phyloP scores from a whole-genome alignment of 768 basidiomycete genomes.

The Serendipita sp. region DNA sequence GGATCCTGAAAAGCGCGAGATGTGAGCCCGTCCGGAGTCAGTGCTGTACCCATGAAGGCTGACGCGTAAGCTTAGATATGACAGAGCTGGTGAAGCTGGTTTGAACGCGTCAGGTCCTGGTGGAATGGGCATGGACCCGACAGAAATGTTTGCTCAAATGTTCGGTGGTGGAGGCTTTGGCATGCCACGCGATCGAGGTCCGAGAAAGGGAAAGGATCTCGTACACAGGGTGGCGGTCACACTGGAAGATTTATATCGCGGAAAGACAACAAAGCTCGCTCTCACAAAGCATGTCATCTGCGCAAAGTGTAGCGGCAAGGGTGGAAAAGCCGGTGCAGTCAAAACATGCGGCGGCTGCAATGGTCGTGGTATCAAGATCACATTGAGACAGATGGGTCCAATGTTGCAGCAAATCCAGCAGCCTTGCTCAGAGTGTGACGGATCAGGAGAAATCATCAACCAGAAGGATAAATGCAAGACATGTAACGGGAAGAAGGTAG shows the following conservation, averaged over 20 bases:
- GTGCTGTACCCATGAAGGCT: background rate
- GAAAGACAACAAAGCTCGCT: slow-evolving; percentile 95
- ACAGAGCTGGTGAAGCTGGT: slow-evolving; percentile 85
- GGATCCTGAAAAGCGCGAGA: slow-evolving; percentile 60
- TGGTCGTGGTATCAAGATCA: slow-evolving; percentile 83
- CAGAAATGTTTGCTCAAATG: slow-evolving; percentile 66
- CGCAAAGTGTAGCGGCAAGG: slow-evolving; percentile 84
- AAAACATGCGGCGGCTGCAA: slow-evolving; percentile 58
- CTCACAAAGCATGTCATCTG: slow-evolving; percentile 92
- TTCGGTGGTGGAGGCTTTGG: slow-evolving; percentile 69
- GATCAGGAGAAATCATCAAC: slow-evolving; percentile 91
- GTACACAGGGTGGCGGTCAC: slow-evolving; percentile 91
- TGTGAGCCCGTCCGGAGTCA: slow-evolving; percentile 17
- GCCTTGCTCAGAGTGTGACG: slow-evolving; percentile 82
- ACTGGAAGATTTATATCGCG: slow-evolving; percentile 97
- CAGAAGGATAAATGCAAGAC: slow-evolving; percentile 76
- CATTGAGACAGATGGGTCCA: slow-evolving; percentile 92
- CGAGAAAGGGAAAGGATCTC: slow-evolving; percentile 93
- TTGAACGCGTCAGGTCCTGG: slow-evolving; percentile 50
- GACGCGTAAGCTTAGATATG: slow-evolving; percentile 33
- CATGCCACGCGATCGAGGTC: slow-evolving; percentile 39
- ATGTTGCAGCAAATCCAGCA: slow-evolving; percentile 99
- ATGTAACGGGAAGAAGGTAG: slow-evolving; percentile 91
- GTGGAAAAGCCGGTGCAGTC: slow-evolving; percentile 94
- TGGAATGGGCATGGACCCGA: slow-evolving; percentile 89